Base-by-base conservation (phyloP, 768 basidiomycete genomes). In the Russula emetica region DNA sequence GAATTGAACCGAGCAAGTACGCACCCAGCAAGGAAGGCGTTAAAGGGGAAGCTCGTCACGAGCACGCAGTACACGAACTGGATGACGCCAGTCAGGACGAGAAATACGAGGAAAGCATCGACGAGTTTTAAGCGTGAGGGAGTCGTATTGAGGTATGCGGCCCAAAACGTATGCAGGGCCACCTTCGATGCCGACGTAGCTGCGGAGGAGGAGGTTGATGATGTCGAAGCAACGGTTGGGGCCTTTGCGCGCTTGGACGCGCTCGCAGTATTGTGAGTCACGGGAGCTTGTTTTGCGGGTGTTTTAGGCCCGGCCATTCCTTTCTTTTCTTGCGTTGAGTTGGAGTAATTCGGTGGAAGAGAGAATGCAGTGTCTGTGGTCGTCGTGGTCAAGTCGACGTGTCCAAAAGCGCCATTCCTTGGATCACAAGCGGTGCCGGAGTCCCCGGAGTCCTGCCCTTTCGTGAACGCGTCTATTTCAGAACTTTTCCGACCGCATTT, bases 11-110 rank as follows among this genome's bases (percentile, higher is more conserved):
- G 14, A 44, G 24, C 8, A 32, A 44, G 20, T 20, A 2, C 91
- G 66, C 76, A 98, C 97, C 94, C 95, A 67, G 94, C 87, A 69
- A 98, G 76, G 78, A 99, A 99, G 44, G 97, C 94, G 70, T 99
- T 98, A 81, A 95, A 98, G 26, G 97, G 97, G 76, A 86, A 98
- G 78, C 86, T 90, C 62, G 94, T 94, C 66, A 99, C 81, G 68
- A 93, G 80, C 34, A 96, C 76, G 77, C 96, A 94, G 78, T 98
- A 98, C 11, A 83, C 77, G 77, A 99, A 98, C 74, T 98, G 95
- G 51, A 85, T 73, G 63, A 95, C 81, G 70, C 97, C 97, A 2
- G 91, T 90, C 52, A 96, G 80, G 79, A 98, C 86, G 70, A 96
- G 82, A 81, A 96, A 97, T 64, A 90, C 76, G 67, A 98, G 82